Evolutionary conservation across 805 yeast species (phyloP).

Genomic region (Yamadazyma sp.): DNA sequence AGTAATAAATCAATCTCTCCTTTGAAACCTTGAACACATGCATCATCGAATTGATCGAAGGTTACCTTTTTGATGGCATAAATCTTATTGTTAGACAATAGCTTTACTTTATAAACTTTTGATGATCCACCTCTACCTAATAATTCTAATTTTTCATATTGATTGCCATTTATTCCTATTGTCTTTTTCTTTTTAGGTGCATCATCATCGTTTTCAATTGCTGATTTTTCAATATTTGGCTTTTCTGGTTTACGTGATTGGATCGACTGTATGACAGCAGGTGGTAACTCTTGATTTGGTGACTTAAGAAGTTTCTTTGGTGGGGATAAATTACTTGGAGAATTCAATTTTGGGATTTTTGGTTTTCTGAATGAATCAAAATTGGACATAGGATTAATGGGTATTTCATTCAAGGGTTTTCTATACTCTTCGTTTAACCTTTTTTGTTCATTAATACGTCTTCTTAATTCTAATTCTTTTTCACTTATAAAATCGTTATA

Average conservation of each 20-base stretch:
- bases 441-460: conserved; percentile 25
- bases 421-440: conserved; percentile 14
- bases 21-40: conserved; percentile 73
- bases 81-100: conserved; percentile 46
- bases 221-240: not conserved
- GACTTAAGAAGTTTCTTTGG: conserved; percentile 5
- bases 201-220: conserved; percentile 1
- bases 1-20: conserved; percentile 82
- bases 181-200: conserved; percentile 20
- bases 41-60: conserved; percentile 76
- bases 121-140: conserved; percentile 93
- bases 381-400: conserved; percentile 5
- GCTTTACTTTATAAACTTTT: conserved; percentile 77
- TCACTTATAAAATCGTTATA: conserved; percentile 10
- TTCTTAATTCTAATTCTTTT: conserved; percentile 22
- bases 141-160: conserved; percentile 72
- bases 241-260: conserved; percentile 10
- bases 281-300: conserved; percentile 7
- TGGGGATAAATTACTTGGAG: conserved; percentile 5
- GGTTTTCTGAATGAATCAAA: conserved; percentile 34
- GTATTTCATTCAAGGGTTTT: conserved; percentile 18
- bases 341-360: conserved; percentile 19
- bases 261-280: conserved; percentile 13
- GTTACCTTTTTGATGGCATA: conserved; percentile 82
- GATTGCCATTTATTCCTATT: conserved; percentile 49